phyloP scores from a whole-genome alignment of 371 early-diverging fungal genomes.

The Mortierella sp. region DNA sequence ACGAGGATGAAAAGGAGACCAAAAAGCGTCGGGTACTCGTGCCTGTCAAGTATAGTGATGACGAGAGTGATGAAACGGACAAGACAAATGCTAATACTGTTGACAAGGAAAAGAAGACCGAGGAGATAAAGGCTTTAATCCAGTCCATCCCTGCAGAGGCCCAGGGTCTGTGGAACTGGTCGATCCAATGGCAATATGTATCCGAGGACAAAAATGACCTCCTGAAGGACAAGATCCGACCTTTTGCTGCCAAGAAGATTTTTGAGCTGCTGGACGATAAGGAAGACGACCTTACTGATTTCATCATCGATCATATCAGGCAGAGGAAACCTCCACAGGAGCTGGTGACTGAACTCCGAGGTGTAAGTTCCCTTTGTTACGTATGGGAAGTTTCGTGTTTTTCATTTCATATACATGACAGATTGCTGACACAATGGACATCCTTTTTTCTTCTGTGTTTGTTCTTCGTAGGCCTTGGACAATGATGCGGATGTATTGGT shows the following conservation, averaged over 20 bases:
- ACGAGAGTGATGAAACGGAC: constrained; percentile 60
- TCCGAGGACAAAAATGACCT: constrained; percentile 74
- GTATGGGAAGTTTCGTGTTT: not conserved
- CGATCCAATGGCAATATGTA: constrained; percentile 81
- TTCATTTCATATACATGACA: too few species aligned
- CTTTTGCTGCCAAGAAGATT: constrained; percentile 84
- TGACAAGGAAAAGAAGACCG: constrained; percentile 12
- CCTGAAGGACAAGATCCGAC: constrained; percentile 72
- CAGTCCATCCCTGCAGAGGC: constrained; percentile 83
- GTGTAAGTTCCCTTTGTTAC: constrained; percentile 61
- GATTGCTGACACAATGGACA: not conserved
- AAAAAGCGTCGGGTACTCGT: constrained; percentile 69
- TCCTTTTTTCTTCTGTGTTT: constrained; percentile 1
- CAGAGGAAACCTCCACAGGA: constrained; percentile 65
- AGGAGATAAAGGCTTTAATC: constrained; percentile 72
- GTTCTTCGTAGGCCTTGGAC: constrained; percentile 73
- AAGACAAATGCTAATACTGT: not conserved
- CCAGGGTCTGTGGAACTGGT: constrained; percentile 79
- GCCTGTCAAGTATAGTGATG: constrained; percentile 69
- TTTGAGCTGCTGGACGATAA: constrained; percentile 79
- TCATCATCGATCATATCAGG: constrained; percentile 74
- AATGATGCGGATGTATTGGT: constrained; percentile 86
- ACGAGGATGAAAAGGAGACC: constrained; percentile 68
- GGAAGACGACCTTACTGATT: constrained; percentile 77
- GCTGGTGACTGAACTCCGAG: constrained; percentile 76